Base-by-base conservation (phyloP, 441 rosid species). In the Viola pubescens region DNA sequence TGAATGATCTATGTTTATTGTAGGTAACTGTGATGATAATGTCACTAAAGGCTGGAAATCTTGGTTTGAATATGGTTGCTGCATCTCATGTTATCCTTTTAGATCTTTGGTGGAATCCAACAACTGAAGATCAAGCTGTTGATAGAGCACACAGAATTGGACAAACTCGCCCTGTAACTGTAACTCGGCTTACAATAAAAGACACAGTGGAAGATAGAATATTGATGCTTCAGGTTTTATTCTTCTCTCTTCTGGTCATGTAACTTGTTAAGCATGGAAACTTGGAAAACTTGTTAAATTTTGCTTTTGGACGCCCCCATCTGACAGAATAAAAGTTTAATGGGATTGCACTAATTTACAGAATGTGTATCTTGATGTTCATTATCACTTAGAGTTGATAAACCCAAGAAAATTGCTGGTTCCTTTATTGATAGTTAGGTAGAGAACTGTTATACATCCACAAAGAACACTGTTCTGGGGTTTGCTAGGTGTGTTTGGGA, bases 91-190 rank as follows among this genome's bases (percentile, higher is more conserved):
- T 92, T 62, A 83, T 92, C 70, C 88, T 92, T 68, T 69, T 92
- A 75, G 98, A 92, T 70, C 92, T 86, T 45, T 92, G 97, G 98
- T 92, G 97, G 98, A 92, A 92, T 73, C 98, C 98, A 58, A 78
- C 94, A 46, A 89, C 97, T 3, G 98, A 92, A 83, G 97, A 92
- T 77, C 96, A 92, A 78, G 97, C 97, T 65, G 65, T 89, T 61
- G 97, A 92, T 68, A 82, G 97, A 67, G 96, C 98, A 50, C 98
- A 89, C 79, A 86, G 98, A 75, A 92, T 92, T 73, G 96, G 97
- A 64, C 98, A 92, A 81, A 87, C 92, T 48, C 90, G 89, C 63
- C 85, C 96, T 11, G 96, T 92, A 52, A 89, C 85, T 58, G 96
- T 92, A 14, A 84, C 95, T 54, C 85, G 96, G 45, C 79, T 92